These are phyloP conservation scores for Eruca vesicaria DNA, from an alignment of 441 rosid genomes.

Conservation along the genomic window DNA sequence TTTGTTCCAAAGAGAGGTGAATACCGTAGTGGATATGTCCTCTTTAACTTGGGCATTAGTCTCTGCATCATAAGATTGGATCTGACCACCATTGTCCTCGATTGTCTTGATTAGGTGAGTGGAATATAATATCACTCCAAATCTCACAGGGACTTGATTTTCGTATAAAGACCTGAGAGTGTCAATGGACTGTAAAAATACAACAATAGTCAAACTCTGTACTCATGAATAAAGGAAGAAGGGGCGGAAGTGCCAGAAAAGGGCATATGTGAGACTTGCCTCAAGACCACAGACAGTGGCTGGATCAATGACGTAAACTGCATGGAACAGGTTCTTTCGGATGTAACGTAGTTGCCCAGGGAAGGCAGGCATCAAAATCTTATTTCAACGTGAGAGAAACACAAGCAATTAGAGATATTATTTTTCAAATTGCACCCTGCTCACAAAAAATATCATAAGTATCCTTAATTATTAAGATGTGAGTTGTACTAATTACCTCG, in stretches of 20 bases:
- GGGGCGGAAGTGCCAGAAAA: conserved; percentile 12
- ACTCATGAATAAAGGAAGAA: conserved; percentile 12
- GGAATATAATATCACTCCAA: conserved; percentile 92
- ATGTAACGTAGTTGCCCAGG: conserved; percentile 97
- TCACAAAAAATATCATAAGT: conserved; percentile 26
- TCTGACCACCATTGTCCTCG: conserved; percentile 61
- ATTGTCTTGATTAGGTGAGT: conserved; percentile 60
- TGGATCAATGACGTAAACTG: conserved; percentile 96
- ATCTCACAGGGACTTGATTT: conserved; percentile 86
- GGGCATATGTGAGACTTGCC: conserved; percentile 53
- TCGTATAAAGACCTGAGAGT: conserved; percentile 75
- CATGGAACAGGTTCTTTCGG: conserved; percentile 95
- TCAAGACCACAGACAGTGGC: conserved; percentile 88
- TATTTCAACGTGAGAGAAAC: conserved; percentile 34
- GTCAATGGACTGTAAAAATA: conserved; percentile 75
- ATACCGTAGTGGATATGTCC: conserved; percentile 93
- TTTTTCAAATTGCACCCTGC: conserved; percentile 23
- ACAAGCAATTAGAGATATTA: conserved; percentile 22
- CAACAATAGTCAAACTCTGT: conserved; percentile 27
- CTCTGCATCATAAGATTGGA: conserved; percentile 40
- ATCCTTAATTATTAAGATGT: conserved; percentile 15
- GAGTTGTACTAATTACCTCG: conserved; percentile 58
- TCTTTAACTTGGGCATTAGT: conserved; percentile 51
- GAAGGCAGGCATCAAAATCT: conserved; percentile 99
- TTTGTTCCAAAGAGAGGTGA: conserved; percentile 29